Conservation (phyloP, 768 basidiomycete genomes). For the Tylopilus subfusipes region DNA sequence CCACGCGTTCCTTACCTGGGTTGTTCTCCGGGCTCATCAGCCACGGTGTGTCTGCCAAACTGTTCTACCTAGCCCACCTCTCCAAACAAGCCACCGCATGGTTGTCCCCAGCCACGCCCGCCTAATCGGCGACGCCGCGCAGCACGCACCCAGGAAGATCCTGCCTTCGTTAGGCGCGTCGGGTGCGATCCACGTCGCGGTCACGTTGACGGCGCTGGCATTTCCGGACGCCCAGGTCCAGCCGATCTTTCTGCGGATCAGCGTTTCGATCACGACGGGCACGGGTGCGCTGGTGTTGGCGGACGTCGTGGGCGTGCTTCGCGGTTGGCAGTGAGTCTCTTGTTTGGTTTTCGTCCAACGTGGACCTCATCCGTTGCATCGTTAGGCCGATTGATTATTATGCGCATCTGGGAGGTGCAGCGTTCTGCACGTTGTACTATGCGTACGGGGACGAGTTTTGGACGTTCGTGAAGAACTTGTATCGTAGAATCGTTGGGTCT, state of each 20-base stretch:
- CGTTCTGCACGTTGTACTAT: conserved; percentile 76
- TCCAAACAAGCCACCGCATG: conserved; percentile 41
- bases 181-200: conserved; percentile 78
- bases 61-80: conserved; percentile 63
- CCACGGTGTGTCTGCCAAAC: conserved; percentile 65
- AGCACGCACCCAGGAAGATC: conserved; percentile 39
- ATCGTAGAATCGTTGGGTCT: conserved; percentile 11
- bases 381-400: conserved; percentile 46
- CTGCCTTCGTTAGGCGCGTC: conserved; percentile 76
- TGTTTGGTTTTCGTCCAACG: background rate
- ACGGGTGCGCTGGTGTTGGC: conserved; percentile 67
- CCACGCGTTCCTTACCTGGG: conserved; percentile 53
- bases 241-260: conserved; percentile 74
- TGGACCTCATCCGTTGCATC: background rate
- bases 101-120: conserved; percentile 41
- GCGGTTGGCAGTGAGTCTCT: conserved; percentile 76
- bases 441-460: conserved; percentile 57
- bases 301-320: conserved; percentile 69
- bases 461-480: conserved; percentile 27
- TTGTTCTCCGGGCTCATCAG: conserved; percentile 76
- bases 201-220: conserved; percentile 73
- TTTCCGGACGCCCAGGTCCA: conserved; percentile 77
- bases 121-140: conserved; percentile 41
- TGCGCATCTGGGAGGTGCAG: conserved; percentile 87
- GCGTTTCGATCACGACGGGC: conserved; percentile 78